Conservation (phyloP, 2,329 filamentous ascomycete genomes). For the Calonectria leucothoes region DNA sequence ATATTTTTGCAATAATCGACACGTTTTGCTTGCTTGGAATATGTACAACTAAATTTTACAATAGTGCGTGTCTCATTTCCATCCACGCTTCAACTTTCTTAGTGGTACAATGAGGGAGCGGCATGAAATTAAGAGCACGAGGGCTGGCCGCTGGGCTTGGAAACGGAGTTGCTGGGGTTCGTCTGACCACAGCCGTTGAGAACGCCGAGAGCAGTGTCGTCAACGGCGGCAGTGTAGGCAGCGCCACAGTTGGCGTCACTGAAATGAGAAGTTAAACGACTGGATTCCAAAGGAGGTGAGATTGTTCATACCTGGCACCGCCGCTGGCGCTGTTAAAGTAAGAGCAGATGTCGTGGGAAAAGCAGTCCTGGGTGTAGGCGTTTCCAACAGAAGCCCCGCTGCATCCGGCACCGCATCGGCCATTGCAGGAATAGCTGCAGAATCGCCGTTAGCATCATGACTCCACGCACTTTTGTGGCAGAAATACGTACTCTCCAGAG, state of each 20-base stretch:
- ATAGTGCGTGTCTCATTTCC: background rate
- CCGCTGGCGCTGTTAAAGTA: conserved; percentile 62
- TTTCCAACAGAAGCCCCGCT: conserved; percentile 56
- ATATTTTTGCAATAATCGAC: background rate
- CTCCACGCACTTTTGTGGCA: accelerated
- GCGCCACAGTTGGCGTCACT: conserved; percentile 61
- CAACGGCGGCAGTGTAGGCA: conserved; percentile 55
- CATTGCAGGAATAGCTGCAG: conserved; percentile 60
- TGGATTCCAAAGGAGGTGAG: accelerated
- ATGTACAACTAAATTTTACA: background rate
- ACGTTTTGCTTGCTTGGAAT: background rate
- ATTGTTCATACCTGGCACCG: conserved; percentile 52
- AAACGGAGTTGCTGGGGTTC: conserved; percentile 45
- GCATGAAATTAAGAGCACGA: conserved; percentile 34
- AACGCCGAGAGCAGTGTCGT: conserved; percentile 54
- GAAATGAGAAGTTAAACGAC: background rate
- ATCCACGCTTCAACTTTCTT: background rate
- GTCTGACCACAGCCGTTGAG: conserved; percentile 48
- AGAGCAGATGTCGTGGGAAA: conserved; percentile 62
- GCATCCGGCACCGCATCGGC: conserved; percentile 60
- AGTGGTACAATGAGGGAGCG: background rate
- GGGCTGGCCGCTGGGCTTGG: conserved; percentile 41
- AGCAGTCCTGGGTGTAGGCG: conserved; percentile 63
- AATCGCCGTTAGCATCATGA: background rate
- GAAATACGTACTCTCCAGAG: conserved; percentile 54